These are phyloP conservation scores for Metrosideros polymorpha DNA, from an alignment of 441 rosid species.

Conservation along the genomic window DNA sequence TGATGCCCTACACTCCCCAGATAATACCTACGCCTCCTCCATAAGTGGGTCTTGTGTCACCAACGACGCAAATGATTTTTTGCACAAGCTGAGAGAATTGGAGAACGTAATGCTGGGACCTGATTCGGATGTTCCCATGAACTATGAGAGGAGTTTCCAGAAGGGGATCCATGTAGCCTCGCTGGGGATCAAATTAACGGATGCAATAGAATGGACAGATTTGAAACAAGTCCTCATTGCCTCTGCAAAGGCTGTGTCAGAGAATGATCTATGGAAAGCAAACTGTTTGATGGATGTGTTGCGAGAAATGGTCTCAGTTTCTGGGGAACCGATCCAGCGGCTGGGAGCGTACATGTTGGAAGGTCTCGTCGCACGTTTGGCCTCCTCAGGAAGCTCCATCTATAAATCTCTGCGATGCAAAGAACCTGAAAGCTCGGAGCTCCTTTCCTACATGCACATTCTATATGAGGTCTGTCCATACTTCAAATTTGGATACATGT, in stretches of 20 bases:
- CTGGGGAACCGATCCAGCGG: slow-evolving; percentile 80
- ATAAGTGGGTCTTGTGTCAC: slow-evolving; percentile 63
- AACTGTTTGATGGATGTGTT: slow-evolving; percentile 59
- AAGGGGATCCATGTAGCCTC: background rate
- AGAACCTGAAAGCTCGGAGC: slow-evolving; percentile 59
- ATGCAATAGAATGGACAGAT: slow-evolving; percentile 47
- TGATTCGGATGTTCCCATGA: slow-evolving; percentile 40
- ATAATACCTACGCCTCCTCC: slow-evolving; percentile 38
- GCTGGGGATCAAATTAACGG: slow-evolving; percentile 32
- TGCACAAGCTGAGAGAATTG: slow-evolving; percentile 64
- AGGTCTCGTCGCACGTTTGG: slow-evolving; percentile 69
- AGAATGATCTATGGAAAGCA: slow-evolving; percentile 53
- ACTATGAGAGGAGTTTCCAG: slow-evolving; percentile 18
- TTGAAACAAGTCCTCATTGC: slow-evolving; percentile 57
- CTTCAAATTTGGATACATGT: slow-evolving; percentile 83
- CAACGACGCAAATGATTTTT: slow-evolving; percentile 48
- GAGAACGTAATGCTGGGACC: slow-evolving; percentile 81
- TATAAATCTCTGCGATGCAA: slow-evolving; percentile 47
- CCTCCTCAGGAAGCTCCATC: slow-evolving; percentile 74
- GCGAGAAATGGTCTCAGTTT: slow-evolving; percentile 64
- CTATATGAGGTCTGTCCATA: slow-evolving; percentile 84
- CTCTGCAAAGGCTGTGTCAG: slow-evolving; percentile 72
- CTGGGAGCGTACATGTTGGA: slow-evolving; percentile 80
- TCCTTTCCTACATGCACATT: slow-evolving; percentile 74
- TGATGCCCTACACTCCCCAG: slow-evolving; percentile 38